phyloP scores from a whole-genome alignment of 2,329 filamentous ascomycete genomes.

The Rhynchosporium graminicola region DNA sequence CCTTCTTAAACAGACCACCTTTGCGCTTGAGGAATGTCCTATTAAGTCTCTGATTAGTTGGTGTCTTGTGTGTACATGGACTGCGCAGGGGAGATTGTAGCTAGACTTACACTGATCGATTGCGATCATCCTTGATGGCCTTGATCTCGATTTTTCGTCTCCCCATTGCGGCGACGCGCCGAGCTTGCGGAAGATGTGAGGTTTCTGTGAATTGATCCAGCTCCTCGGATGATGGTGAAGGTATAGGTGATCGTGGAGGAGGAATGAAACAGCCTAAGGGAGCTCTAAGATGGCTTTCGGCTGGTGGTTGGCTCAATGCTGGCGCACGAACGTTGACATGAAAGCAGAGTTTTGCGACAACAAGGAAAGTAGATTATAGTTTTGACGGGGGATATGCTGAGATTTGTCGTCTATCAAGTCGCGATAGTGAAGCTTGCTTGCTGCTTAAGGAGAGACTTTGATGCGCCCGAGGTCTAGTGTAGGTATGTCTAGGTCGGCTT shows the following conservation, averaged over 20 bases:
- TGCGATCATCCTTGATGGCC: slow-evolving; percentile 97
- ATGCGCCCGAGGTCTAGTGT: slow-evolving; percentile 16
- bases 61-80: slow-evolving; percentile 24
- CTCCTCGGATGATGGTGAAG: slow-evolving; percentile 26
- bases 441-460: slow-evolving; percentile 9
- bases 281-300: slow-evolving; percentile 7
- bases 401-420: not conserved
- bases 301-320: slow-evolving; percentile 26
- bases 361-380: slow-evolving; percentile 26
- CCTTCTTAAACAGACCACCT: slow-evolving; percentile 98
- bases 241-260: slow-evolving; percentile 1
- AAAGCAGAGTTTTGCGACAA: slow-evolving; percentile 16
- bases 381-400: not conserved
- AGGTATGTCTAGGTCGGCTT: not conserved
- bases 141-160: slow-evolving; percentile 99
- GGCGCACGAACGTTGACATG: slow-evolving; percentile 27
- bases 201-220: slow-evolving; percentile 39
- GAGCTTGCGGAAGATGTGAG: slow-evolving; percentile 34
- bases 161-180: slow-evolving; percentile 66
- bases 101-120: slow-evolving; percentile 81
- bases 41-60: slow-evolving; percentile 22
- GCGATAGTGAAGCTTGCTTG: not conserved
- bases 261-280: slow-evolving; percentile 26
- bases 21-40: slow-evolving; percentile 99
- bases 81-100: not conserved